Percentiles rank a stretch among this genome's conserved stretches.
These are phyloP conservation scores for Zopfochytrium polystomum DNA, from an alignment of 371 early-diverging fungal genomes.

Conservation along the genomic window DNA sequence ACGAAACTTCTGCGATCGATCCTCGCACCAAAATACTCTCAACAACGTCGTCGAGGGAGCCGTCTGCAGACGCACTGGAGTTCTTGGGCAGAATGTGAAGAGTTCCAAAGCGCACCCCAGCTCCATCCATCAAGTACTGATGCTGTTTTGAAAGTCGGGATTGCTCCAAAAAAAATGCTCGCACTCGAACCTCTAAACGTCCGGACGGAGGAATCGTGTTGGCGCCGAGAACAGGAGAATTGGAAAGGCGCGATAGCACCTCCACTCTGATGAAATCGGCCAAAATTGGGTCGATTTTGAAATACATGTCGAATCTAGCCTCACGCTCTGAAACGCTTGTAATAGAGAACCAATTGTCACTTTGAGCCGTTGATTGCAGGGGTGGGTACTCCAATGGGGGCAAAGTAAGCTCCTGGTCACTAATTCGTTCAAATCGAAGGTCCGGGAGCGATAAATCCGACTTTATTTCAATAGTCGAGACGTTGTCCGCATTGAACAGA, in stretches of 20 bases:
- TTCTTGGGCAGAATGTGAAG: slow-evolving; percentile 33
- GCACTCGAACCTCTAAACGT: slow-evolving; percentile 71
- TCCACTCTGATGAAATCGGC: slow-evolving; percentile 63
- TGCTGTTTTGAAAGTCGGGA: slow-evolving; percentile 48
- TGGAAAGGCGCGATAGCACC: slow-evolving; percentile 76
- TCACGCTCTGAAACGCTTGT: slow-evolving; percentile 73
- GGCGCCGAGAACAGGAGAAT: slow-evolving; percentile 73
- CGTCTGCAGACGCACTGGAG: too few species aligned
- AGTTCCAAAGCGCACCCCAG: slow-evolving; percentile 21
- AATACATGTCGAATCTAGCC: slow-evolving; percentile 72
- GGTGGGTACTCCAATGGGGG: slow-evolving; percentile 71
- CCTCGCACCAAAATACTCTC: slow-evolving; percentile 71
- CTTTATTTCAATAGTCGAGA: slow-evolving; percentile 51
- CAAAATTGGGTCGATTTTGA: slow-evolving; percentile 59
- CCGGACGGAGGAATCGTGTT: slow-evolving; percentile 67
- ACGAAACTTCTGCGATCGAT: slow-evolving; percentile 61
- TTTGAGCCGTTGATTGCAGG: slow-evolving; percentile 51
- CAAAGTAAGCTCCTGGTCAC: slow-evolving; percentile 62
- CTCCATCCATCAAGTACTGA: neutral
- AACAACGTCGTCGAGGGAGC: slow-evolving; percentile 43
- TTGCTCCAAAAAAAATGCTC: slow-evolving; percentile 63
- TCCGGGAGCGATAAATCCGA: slow-evolving; percentile 70
- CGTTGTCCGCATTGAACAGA: slow-evolving; percentile 64
- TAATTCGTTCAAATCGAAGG: slow-evolving; percentile 71
- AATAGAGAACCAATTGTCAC: slow-evolving; percentile 83